Base-by-base conservation (phyloP, 352 stramenopile genomes). In the Peronospora belbahrii region DNA sequence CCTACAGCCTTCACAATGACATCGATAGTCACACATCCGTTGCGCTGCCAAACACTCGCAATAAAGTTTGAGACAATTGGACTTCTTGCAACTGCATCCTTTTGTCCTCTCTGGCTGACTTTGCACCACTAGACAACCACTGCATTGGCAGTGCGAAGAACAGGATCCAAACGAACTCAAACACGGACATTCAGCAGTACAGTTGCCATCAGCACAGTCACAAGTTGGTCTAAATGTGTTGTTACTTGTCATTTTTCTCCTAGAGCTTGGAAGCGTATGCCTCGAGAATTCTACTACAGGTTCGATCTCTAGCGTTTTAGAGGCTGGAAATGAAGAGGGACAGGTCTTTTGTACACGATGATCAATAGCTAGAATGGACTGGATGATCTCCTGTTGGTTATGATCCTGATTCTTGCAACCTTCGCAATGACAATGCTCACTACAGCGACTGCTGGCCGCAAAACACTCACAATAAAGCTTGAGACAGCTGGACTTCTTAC, bases 1-100 rank as follows among this genome's bases (percentile, higher is more conserved):
- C 55, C 88, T 88, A 61, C 81, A 93, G n/a, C 75, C 70, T 57
- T 85, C 66, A 33, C 81, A 93, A 56, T 87, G 76, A 53, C 81
- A 93, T 8, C 72, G 71, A 50, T 67, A 58, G 50, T 83, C 75
- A 37, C 81, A 93, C 35, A 83, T 62, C 9, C 65, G 65, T 31
- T 89, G 72, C 2, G 78, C 65, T 0, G 79, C 74, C 14, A 93
- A 74, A 42, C 81, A 93, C 49, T 93, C 81, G 44, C 81, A 93
- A 45, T 93, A 93, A 17, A 98, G 65, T 56, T 98, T 98, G 6
- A 98, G 79, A 56, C 95, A 98, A 47, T 95, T 95, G 7, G 89
- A 97, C 45, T 97, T 98, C 66, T 97, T 97, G 70, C 94, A 98
- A 42, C 95, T 97, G 61, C 95, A 98, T 27, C 78, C 74, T 31